Base-by-base conservation (phyloP, 371 early-diverging fungal genomes). In the Mucor circinelloides region DNA sequence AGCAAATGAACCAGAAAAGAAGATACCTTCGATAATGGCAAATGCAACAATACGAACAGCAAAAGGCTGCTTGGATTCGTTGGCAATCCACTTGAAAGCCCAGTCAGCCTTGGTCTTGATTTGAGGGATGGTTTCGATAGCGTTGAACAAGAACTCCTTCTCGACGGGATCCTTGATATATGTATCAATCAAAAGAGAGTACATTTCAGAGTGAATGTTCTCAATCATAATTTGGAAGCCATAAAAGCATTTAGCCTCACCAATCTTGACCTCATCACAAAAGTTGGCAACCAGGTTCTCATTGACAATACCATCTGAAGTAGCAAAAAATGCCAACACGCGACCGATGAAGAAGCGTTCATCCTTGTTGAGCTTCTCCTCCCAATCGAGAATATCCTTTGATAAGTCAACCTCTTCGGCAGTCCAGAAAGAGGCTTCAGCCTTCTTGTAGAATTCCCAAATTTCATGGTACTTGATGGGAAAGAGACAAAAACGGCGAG, bases 141-240 rank as follows among this genome's bases (percentile, higher is more conserved):
- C 99, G 74, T 97, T 93, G 80, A 99, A 99, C 40, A 99, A 83
- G 72, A 88, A 89, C 64, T 91, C 87, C 63, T 96, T 92, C 75
- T 99, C 93, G 30, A 75, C 77, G 44, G 91, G 80, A 72, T 99
- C 99, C 73, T 91, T 91, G 79, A 99, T 94, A 82, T 99, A 99
- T 15, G 99, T 96, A 72, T 99, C 99, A 60, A 99, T 99, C 32
- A 99, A 85, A n/a, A 99, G 87, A 44, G 94, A 94, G 88, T 99
- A 99, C 91, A 98, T 99, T 82, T 99, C 99, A 30, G 94, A 89
- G 85, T 99, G 99, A 68, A 99, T 95, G 85, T 99, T 99, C 82
- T 99, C 99, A 69, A 99, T 99, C 96, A 98, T 99, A 76, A 99
- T 97, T 82, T 99, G 99, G 89, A 99, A 99, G 19, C 98, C 99